phyloP scores from a whole-genome alignment of 140 eudicot species.

The Anethum foeniculum region DNA sequence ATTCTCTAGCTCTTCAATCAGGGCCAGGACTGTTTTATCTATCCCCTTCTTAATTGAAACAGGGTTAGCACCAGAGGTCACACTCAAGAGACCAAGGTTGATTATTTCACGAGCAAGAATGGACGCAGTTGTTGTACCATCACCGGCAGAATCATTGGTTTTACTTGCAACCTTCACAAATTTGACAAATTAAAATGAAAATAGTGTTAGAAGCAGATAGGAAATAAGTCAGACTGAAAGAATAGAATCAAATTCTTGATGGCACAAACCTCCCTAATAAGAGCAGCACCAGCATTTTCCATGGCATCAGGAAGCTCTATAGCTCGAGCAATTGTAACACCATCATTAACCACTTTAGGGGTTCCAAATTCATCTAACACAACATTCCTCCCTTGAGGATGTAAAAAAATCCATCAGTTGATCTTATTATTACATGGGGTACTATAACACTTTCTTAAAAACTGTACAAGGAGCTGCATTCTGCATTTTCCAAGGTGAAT shows the following conservation, averaged over 20 bases:
- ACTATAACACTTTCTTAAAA: neutral
- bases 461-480: neutral
- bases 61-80: slow-evolving; percentile 93
- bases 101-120: slow-evolving; percentile 94
- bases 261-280: slow-evolving; percentile 74
- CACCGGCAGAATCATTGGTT: slow-evolving; percentile 97
- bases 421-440: neutral
- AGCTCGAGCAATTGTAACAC: slow-evolving; percentile 94
- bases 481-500: neutral
- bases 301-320: slow-evolving; percentile 86
- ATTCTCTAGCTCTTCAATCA: slow-evolving; percentile 69
- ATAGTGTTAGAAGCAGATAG: neutral
- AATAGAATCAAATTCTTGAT: neutral
- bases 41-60: slow-evolving; percentile 86
- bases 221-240: neutral
- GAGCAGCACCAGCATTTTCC: slow-evolving; percentile 98
- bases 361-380: slow-evolving; percentile 86
- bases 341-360: slow-evolving; percentile 93
- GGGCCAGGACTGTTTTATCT: slow-evolving; percentile 60
- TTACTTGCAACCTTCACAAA: slow-evolving; percentile 78
- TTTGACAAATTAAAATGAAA: slow-evolving; percentile 4
- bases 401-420: slow-evolving; percentile 2
- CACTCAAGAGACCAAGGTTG: slow-evolving; percentile 75
- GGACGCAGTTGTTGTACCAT: slow-evolving; percentile 94
- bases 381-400: slow-evolving; percentile 40